phyloP scores from a whole-genome alignment of 306 rosid species.

The Morella rubra region DNA sequence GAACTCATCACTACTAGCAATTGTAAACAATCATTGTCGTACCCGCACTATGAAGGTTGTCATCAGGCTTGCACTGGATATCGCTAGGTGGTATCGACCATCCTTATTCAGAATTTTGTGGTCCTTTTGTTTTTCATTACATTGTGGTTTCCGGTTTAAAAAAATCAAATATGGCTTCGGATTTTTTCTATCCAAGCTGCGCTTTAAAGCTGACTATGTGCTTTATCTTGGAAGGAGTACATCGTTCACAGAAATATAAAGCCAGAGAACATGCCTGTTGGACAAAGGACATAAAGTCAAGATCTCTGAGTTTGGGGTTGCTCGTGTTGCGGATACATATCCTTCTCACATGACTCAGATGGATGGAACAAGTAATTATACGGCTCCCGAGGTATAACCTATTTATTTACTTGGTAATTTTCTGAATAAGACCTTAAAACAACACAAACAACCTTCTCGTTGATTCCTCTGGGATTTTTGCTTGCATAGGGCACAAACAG shows the following conservation, averaged over 20 bases:
- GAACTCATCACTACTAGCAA: too few relatives aligned
- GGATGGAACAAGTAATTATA: conserved; percentile 97
- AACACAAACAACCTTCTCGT: not conserved
- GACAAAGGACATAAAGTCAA: conserved; percentile 84
- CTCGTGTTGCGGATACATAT: conserved; percentile 96
- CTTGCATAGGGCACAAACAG: too few relatives aligned
- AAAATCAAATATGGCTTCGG: not conserved
- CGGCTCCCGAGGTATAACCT: too few relatives aligned
- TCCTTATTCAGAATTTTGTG: too few relatives aligned
- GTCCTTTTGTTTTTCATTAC: too few relatives aligned
- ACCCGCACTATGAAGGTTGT: too few relatives aligned
- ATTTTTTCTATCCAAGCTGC: conserved; percentile 11
- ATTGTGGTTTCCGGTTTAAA: too few relatives aligned
- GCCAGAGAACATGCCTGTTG: conserved; percentile 93
- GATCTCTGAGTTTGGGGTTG: conserved; percentile 98
- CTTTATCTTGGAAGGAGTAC: conserved; percentile 67
- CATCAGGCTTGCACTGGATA: too few relatives aligned
- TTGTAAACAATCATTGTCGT: too few relatives aligned
- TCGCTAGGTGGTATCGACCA: too few relatives aligned
- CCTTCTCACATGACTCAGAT: conserved; percentile 98
- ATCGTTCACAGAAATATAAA: conserved; percentile 96
- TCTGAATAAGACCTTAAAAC: not conserved
- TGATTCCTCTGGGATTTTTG: too few relatives aligned
- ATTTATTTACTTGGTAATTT: not conserved
- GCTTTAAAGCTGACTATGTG: conserved; percentile 20